Evolutionary conservation across 2,329 filamentous ascomycete species (phyloP), one percentile per base, ranked within the genome.

Genomic region (Beauveria australis): DNA sequence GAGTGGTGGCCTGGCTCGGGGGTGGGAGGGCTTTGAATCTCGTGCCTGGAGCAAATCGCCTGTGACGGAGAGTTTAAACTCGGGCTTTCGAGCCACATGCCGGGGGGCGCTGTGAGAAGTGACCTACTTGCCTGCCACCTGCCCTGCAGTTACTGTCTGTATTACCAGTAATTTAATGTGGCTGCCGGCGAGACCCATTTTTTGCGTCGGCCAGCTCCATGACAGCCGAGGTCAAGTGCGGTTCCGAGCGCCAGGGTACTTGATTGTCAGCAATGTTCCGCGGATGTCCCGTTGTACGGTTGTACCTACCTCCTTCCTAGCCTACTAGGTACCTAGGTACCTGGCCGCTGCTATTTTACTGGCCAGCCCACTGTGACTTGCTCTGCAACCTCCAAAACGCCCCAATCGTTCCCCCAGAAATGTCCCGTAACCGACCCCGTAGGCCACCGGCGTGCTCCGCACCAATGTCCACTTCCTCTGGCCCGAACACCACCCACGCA

Each of bases 361-460:
- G 22, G 24, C 40, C 18, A 40, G 26, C 26, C 12, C 43, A 22
- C 41, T 28, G 40, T 26, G 18, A 46, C 22, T 18, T 40, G 30
- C 30, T 12, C 30, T 12, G 3, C 3, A 33, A 43, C 33, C 26
- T 41, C 37, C 22, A n/a, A 53, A 41, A 46, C 5, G 12, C 18
- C 40, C 24, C 53, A 24, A 55, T 30, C 24, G 24, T 33, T n/a
- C 5, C 41, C 53, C 44, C 54, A 19, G 16, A 26, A 24, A 24
- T 41, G 22, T 46, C 55, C 53, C 40, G 30, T 47, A 33, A 26
- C 41, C n/a, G 8, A 24, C 52, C 37, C 54, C 19, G 33, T 37
- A 37, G 60, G 60, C 47, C 53, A 53, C 40, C 60, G 53, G 53
- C 60, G 60, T 57, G 60, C 60, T 61, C 60, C 60, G 60, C 53